A percentile compares a stretch with the other conserved stretches of the same genome.
phyloP scores from a whole-genome alignment of 495 filamentous ascomycete species.

The Penicillium desertorum region DNA sequence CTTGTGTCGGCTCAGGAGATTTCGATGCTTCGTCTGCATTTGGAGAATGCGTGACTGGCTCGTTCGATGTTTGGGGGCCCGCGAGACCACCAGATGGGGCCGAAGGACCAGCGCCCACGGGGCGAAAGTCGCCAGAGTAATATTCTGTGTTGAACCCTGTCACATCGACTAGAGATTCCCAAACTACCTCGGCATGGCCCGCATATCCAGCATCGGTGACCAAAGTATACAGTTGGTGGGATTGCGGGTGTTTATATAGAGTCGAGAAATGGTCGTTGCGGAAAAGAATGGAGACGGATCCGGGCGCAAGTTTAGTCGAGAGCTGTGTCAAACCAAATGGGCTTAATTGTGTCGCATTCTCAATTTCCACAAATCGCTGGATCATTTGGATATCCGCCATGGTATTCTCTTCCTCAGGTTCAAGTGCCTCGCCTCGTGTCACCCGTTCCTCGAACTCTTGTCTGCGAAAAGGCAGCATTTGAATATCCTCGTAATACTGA shows the following conservation, averaged over 20 bases:
- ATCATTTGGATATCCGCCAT: slow-evolving; percentile 80
- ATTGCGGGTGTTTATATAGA: slow-evolving; percentile 75
- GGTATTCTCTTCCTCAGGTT: slow-evolving; percentile 63
- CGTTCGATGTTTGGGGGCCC: slow-evolving; percentile 34
- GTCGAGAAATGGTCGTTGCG: slow-evolving; percentile 97
- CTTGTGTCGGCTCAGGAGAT: slow-evolving; percentile 33
- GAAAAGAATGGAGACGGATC: slow-evolving; percentile 84
- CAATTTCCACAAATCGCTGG: slow-evolving; percentile 69
- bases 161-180: slow-evolving; percentile 89
- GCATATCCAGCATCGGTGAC: slow-evolving; percentile 93
- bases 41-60: slow-evolving; percentile 10
- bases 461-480: slow-evolving; percentile 81
- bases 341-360: slow-evolving; percentile 84
- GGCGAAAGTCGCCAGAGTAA: slow-evolving; percentile 85
- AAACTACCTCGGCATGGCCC: slow-evolving; percentile 86
- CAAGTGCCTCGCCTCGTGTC: slow-evolving; percentile 49
- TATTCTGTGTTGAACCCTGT: slow-evolving; percentile 81
- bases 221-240: slow-evolving; percentile 67
- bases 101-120: slow-evolving; percentile 60
- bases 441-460: slow-evolving; percentile 85
- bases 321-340: slow-evolving; percentile 74
- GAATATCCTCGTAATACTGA: slow-evolving; percentile 83
- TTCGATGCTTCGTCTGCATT: slow-evolving; percentile 10
- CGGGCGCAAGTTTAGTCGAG: slow-evolving; percentile 60
- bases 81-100: slow-evolving; percentile 25